Percentiles rank a stretch among this genome's conserved stretches.
phyloP scores from a whole-genome alignment of 257 asterid species.

The Nicotiana undulata region DNA sequence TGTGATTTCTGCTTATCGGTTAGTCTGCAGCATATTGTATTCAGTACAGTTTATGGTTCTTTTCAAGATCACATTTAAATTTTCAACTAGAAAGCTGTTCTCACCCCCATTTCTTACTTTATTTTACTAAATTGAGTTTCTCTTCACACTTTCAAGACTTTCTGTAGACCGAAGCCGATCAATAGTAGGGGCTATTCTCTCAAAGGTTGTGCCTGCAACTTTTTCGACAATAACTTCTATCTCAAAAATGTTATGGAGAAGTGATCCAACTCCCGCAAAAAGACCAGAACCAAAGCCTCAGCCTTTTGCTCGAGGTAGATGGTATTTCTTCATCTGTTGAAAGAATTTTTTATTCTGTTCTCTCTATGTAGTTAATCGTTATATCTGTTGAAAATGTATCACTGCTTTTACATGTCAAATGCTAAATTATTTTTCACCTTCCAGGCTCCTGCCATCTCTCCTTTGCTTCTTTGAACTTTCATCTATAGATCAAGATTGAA shows the following conservation, averaged over 20 bases:
- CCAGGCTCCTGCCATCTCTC: not conserved
- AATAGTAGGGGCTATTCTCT: conserved; percentile 87
- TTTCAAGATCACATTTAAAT: not conserved
- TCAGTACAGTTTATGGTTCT: conserved; percentile 12
- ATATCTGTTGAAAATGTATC: not conserved
- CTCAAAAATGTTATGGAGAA: conserved; percentile 82
- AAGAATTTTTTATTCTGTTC: not conserved
- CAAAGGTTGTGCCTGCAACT: conserved; percentile 92
- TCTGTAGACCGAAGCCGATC: conserved; percentile 85
- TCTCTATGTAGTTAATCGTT: not conserved
- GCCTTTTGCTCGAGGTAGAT: conserved; percentile 78
- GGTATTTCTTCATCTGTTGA: conserved; percentile 8
- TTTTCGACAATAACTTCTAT: conserved; percentile 88
- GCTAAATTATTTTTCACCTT: not conserved
- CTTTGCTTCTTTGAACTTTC: not conserved
- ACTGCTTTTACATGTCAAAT: not conserved
- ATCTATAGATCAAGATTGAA: not conserved
- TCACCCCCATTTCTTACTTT: not conserved
- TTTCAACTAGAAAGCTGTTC: not conserved
- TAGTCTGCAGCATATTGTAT: conserved; percentile 18
- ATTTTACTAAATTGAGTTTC: conserved; percentile 11
- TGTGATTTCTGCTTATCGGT: conserved; percentile 90
- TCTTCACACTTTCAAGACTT: conserved; percentile 49
- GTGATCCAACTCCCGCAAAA: conserved; percentile 39
- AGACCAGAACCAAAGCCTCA: conserved; percentile 70